A percentile compares a stretch with the other conserved stretches of the same genome.
These are phyloP conservation scores for Aspergillus avenaceus DNA, from an alignment of 495 filamentous ascomycete species.

Conservation along the genomic window DNA sequence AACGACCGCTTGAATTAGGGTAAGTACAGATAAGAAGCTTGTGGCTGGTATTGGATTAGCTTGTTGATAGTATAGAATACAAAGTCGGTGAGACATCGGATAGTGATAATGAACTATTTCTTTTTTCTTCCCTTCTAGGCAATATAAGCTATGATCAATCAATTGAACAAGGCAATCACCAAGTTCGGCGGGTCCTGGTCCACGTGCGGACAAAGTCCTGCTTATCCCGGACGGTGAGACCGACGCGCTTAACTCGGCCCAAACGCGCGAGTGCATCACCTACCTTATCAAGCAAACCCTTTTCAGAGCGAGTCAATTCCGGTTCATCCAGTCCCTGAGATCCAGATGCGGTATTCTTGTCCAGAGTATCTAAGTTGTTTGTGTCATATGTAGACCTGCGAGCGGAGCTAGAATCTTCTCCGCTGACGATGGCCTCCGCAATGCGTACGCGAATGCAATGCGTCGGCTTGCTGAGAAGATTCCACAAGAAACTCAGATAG, in stretches of 20 bases:
- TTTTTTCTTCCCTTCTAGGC: background rate
- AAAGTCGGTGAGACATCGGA: too few species aligned
- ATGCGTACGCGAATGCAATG: constrained; percentile 89
- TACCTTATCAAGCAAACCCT: constrained; percentile 63
- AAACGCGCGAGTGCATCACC: constrained; percentile 84
- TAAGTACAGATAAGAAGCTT: too few species aligned
- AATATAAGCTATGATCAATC: background rate
- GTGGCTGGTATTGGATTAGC: background rate
- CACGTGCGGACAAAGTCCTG: constrained; percentile 65
- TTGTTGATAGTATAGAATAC: too few species aligned
- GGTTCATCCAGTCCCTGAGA: constrained; percentile 16
- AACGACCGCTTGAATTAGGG: too few species aligned
- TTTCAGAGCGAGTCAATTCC: constrained; percentile 50
- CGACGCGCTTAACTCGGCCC: constrained; percentile 87
- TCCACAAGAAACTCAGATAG: constrained; percentile 74
- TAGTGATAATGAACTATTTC: background rate
- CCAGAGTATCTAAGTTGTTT: constrained; percentile 47
- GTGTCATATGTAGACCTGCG: constrained; percentile 38
- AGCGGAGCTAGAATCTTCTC: constrained; percentile 7
- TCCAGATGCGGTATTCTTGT: constrained; percentile 31
- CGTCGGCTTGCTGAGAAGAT: constrained; percentile 74
- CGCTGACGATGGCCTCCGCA: constrained; percentile 62
- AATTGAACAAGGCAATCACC: constrained; percentile 16
- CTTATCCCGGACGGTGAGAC: constrained; percentile 78
- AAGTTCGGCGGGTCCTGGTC: constrained; percentile 40